These are phyloP conservation scores for Actinomucor elegans DNA, from an alignment of 371 early-diverging fungal genomes.

Conservation along the genomic window DNA sequence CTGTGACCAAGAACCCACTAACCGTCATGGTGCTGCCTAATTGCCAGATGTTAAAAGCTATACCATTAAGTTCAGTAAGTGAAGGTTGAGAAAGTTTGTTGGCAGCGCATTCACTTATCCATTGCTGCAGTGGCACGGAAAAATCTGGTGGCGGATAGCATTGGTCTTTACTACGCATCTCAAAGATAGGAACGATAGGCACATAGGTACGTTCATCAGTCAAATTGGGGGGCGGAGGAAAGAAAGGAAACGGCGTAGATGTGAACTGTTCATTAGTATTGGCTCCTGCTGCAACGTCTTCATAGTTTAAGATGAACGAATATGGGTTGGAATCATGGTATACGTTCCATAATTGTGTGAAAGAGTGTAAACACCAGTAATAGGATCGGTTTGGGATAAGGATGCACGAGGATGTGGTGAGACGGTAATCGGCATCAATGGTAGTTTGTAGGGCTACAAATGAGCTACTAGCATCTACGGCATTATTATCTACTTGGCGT, in stretches of 20 bases:
- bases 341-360: conserved; percentile 10
- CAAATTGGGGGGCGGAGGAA: background rate
- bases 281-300: background rate
- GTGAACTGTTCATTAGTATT: background rate
- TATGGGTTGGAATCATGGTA: conserved; percentile 4
- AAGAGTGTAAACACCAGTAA: conserved; percentile 13
- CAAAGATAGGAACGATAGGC: conserved; percentile 14
- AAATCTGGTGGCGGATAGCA: conserved; percentile 1
- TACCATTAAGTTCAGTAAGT: background rate
- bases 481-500: too few relatives aligned
- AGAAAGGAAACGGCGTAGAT: conserved; percentile 12
- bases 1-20: conserved; percentile 9
- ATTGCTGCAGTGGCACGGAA: background rate
- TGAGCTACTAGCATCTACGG: background rate
- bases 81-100: background rate
- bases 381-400: background rate
- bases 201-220: conserved; percentile 5
- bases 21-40: conserved; percentile 10
- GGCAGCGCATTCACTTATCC: conserved; percentile 4
- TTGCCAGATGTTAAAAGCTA: conserved; percentile 12
- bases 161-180: conserved; percentile 3
- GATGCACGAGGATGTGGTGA: conserved; percentile 1
- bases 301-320: background rate
- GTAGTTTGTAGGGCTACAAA: background rate
- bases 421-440: background rate